A percentile compares a stretch with the other conserved stretches of the same genome.
phyloP scores from a whole-genome alignment of 2,329 filamentous ascomycete genomes.

The Penicillium sp. region DNA sequence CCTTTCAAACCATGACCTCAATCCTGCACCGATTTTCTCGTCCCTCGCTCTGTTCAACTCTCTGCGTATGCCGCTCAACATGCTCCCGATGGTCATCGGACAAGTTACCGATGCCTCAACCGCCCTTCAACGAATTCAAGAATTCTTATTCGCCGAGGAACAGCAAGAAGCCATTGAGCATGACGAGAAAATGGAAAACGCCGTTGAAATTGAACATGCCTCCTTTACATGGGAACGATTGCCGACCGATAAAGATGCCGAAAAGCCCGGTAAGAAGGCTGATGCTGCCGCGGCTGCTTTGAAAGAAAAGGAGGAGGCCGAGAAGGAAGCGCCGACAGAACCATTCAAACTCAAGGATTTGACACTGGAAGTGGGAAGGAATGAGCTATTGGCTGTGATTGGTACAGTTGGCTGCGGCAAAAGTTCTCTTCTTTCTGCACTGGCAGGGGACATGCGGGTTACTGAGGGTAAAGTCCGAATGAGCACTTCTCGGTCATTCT shows the following conservation, averaged over 20 bases:
- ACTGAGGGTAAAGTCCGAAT: slow-evolving; percentile 74
- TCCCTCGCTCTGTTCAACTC: slow-evolving; percentile 92
- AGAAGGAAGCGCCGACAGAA: slow-evolving; percentile 25
- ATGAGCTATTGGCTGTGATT: slow-evolving; percentile 61
- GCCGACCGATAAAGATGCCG: slow-evolving; percentile 20
- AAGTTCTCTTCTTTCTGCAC: slow-evolving; percentile 78
- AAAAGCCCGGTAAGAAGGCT: slow-evolving; percentile 20
- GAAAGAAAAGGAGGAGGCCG: slow-evolving; percentile 15
- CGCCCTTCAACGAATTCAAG: slow-evolving; percentile 79
- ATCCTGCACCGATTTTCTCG: slow-evolving; percentile 81
- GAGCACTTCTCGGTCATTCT: slow-evolving; percentile 81
- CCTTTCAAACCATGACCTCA: slow-evolving; percentile 63
- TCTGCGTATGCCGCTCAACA: slow-evolving; percentile 82
- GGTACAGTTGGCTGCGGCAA: slow-evolving; percentile 73
- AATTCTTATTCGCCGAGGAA: slow-evolving; percentile 85
- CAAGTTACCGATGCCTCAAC: slow-evolving; percentile 87
- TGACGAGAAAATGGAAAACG: slow-evolving; percentile 52
- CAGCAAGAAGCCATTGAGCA: slow-evolving; percentile 67
- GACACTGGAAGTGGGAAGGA: slow-evolving; percentile 34
- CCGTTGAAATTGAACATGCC: slow-evolving; percentile 67
- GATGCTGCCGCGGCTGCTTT: slow-evolving; percentile 27
- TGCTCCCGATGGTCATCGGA: slow-evolving; percentile 82
- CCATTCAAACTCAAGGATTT: slow-evolving; percentile 44
- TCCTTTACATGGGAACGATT: slow-evolving; percentile 65
- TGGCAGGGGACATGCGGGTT: slow-evolving; percentile 83